Base-by-base conservation (phyloP, 441 rosid species). In the Hura crepitans region DNA sequence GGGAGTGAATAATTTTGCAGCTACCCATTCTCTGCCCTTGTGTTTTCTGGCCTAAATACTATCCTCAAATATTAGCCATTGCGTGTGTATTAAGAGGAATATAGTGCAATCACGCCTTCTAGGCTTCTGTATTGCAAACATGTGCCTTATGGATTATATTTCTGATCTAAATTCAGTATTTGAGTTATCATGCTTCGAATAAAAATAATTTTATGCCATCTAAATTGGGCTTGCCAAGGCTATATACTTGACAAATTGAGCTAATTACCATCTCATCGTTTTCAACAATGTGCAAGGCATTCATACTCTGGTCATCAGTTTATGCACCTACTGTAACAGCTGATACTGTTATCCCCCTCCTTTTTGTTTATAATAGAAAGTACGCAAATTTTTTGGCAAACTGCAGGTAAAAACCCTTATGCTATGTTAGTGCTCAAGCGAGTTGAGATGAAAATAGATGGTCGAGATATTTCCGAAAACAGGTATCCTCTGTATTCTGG, bases 391-490 rank as follows among this genome's bases (percentile, higher is more conserved):
- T 22, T 39, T 50, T 58, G n/a, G 56, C 74, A 69, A 11, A 43
- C 54, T 74, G 68, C 71, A 95, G 97, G 90, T 77, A 92, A 90
- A 87, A 92, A 95, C 80, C 85, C 91, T 79, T 92, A 92, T 71
- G 99, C 97, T 50, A n/a, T 90, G 81, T 89, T 96, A 45, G 94
- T 95, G 69, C 82, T 95, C 70, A 86, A 80, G 81, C 85, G 86
- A 51, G 78, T 95, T 45, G 97, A 95, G 84, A 83, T 85, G 94
- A 95, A 90, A 78, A 77, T 95, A 81, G 97, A 92, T 71, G 97
- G 97, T 47, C 87, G 76, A 46, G 92, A 82, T 80, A 81, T 95
- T 82, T 81, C 81, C 54, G 87, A 89, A 57, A 82, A 76, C 73
- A 85, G 89, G 99, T 92, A 83, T 60, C 27, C 59, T 20, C 64